phyloP scores from a whole-genome alignment of 345 rosid species.

The Reutealis trisperma region DNA sequence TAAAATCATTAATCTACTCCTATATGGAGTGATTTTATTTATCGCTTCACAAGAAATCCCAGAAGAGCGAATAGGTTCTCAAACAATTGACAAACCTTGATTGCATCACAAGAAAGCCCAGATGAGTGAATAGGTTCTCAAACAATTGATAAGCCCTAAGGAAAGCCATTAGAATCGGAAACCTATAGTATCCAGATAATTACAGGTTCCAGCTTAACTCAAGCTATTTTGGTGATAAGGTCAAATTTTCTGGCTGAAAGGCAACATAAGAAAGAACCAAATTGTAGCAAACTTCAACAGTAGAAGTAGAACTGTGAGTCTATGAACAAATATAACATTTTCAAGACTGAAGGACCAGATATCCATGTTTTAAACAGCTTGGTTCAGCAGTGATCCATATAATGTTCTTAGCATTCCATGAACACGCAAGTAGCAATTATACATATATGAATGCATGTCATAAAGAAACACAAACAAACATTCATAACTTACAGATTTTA shows the following conservation, averaged over 20 bases:
- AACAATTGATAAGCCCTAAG: neutral
- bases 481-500: neutral
- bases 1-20: neutral
- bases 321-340: neutral
- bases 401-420: neutral
- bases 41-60: neutral
- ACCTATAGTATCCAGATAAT: neutral
- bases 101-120: neutral
- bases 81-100: neutral
- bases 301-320: neutral
- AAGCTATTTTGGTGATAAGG: neutral
- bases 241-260: neutral
- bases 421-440: neutral
- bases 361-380: neutral
- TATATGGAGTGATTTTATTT: no score
- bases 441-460: neutral
- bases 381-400: neutral
- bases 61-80: neutral
- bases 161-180: neutral
- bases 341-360: neutral
- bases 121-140: neutral
- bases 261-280: neutral
- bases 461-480: neutral
- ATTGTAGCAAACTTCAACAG: neutral
- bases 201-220: neutral